Conservation (phyloP, 352 stramenopile genomes). For the Phytophthora ohioensis region DNA sequence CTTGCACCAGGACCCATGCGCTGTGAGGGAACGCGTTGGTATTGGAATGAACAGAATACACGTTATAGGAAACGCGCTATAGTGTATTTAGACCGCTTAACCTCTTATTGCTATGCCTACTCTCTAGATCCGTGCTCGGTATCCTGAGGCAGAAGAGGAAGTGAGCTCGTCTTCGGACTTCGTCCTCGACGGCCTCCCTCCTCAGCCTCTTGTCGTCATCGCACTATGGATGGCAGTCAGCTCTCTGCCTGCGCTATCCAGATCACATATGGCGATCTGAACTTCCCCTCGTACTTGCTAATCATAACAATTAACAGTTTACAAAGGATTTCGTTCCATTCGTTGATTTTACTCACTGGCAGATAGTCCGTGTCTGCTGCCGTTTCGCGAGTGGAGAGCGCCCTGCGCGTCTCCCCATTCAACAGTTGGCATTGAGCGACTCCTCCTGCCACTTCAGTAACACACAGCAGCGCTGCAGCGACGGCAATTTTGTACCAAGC, state of each 20-base stretch:
- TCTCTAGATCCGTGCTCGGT: neutral
- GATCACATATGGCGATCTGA: conserved; percentile 18
- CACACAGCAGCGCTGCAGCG: too few species aligned
- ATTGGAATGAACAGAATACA: too few species aligned
- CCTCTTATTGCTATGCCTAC: neutral
- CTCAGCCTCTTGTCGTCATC: conserved; percentile 8
- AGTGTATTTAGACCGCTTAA: neutral
- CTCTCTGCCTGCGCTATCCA: conserved; percentile 23
- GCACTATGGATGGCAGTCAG: conserved; percentile 11
- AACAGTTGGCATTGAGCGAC: neutral
- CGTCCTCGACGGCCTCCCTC: neutral
- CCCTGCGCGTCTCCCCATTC: neutral
- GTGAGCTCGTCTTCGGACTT: neutral
- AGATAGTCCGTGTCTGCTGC: neutral
- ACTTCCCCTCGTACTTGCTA: neutral
- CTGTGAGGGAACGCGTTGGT: too few species aligned
- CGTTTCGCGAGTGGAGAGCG: neutral
- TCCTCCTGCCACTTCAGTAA: too few species aligned
- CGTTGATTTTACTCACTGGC: neutral
- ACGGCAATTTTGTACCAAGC: too few species aligned
- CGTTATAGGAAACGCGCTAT: neutral
- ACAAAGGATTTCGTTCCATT: neutral
- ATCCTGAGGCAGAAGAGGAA: neutral
- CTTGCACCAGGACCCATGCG: too few species aligned
- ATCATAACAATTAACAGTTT: neutral